These are phyloP conservation scores for Thraustotheca clavata DNA, from an alignment of 352 stramenopile species.

Conservation along the genomic window DNA sequence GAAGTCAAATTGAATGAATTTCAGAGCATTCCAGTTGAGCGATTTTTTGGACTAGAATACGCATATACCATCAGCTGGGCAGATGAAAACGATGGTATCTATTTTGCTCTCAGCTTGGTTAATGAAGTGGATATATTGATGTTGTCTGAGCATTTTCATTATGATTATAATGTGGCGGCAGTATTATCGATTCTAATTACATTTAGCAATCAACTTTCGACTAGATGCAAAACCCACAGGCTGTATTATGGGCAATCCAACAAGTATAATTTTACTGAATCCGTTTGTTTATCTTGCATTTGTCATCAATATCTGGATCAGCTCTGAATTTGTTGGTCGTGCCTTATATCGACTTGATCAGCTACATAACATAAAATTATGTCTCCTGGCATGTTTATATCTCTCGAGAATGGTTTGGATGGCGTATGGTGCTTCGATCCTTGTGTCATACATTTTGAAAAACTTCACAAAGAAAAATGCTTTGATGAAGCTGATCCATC, in stretches of 20 bases:
- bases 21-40: too few relatives aligned
- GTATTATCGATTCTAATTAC: too few relatives aligned
- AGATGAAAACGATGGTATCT: too few relatives aligned
- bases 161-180: too few relatives aligned
- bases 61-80: too few relatives aligned
- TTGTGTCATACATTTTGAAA: background rate
- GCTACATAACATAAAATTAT: background rate
- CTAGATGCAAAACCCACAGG: too few relatives aligned
- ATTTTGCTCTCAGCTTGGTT: too few relatives aligned
- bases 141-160: too few relatives aligned
- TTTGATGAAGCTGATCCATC: background rate
- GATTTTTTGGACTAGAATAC: too few relatives aligned
- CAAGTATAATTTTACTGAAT: background rate
- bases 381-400: background rate
- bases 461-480: background rate
- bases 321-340: background rate
- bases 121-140: too few relatives aligned
- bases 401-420: conserved; percentile 2
- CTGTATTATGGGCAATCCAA: conserved; percentile 9
- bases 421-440: background rate
- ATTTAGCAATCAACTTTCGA: too few relatives aligned
- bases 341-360: background rate
- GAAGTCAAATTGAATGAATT: too few relatives aligned
- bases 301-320: conserved; percentile 13
- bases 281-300: background rate